Evolutionary conservation across 306 rosid species (phyloP).

Genomic region (Quercus parvula): DNA sequence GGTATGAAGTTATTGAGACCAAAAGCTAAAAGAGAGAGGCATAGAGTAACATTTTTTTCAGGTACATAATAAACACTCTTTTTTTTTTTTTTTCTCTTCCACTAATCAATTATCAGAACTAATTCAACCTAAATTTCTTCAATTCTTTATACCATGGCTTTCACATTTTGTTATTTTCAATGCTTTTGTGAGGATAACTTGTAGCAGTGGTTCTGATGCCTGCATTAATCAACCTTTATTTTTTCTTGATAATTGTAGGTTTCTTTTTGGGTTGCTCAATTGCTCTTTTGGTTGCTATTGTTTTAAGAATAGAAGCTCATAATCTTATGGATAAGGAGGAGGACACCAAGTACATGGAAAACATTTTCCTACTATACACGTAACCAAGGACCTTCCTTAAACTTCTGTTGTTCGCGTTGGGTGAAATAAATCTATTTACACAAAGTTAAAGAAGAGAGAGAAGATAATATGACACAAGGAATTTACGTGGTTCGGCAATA

Average conservation of each 20-base stretch:
- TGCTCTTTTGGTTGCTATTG: slow-evolving; percentile 50
- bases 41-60: slow-evolving; percentile 39
- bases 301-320: slow-evolving; percentile 37
- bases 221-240: slow-evolving; percentile 2
- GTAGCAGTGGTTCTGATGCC: background rate
- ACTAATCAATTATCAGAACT: background rate
- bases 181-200: slow-evolving; percentile 3
- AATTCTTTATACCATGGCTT: background rate
- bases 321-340: slow-evolving; percentile 32
- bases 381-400: slow-evolving; percentile 1
- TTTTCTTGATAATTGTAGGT: slow-evolving; percentile 32
- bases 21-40: slow-evolving; percentile 36
- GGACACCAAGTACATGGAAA: slow-evolving; percentile 52
- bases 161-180: background rate
- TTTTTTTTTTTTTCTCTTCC: background rate
- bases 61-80: slow-evolving; percentile 29
- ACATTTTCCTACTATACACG: slow-evolving; percentile 71
- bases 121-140: background rate
- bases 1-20: slow-evolving; percentile 55
- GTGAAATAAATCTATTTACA: too few relatives aligned
- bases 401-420: too few relatives aligned
- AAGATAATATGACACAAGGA: too few relatives aligned
- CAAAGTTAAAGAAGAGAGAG: too few relatives aligned
- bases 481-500: too few relatives aligned
- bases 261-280: slow-evolving; percentile 63